Conservation (phyloP, 108 stramenopile genomes). For the Fragilaria radians region DNA sequence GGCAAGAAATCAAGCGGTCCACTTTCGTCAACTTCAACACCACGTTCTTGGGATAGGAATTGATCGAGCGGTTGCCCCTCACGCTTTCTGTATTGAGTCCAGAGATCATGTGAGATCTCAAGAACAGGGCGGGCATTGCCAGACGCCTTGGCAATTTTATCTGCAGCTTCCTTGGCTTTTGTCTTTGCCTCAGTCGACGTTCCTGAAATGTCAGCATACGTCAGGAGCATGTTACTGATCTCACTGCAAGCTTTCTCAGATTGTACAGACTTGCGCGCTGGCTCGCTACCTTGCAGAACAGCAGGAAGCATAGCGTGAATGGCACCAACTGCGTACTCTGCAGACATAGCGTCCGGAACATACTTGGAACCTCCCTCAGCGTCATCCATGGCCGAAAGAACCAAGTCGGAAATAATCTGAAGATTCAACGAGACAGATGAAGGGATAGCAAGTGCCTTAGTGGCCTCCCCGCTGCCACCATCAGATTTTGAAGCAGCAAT, state of each 20-base stretch:
- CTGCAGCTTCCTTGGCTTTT: conserved; percentile 56
- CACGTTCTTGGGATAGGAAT: conserved; percentile 79
- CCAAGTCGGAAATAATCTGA: conserved; percentile 83
- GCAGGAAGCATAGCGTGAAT: conserved; percentile 79
- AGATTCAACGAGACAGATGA: conserved; percentile 76
- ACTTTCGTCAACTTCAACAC: conserved; percentile 83
- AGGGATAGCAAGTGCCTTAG: conserved; percentile 81
- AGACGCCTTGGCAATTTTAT: conserved; percentile 61
- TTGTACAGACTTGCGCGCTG: conserved; percentile 74
- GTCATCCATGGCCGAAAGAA: conserved; percentile 85
- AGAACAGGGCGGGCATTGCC: conserved; percentile 73
- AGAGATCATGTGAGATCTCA: conserved; percentile 79
- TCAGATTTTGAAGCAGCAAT: conserved; percentile 53
- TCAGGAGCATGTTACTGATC: conserved; percentile 70
- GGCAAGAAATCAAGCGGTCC: conserved; percentile 89
- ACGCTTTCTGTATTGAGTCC: conserved; percentile 89
- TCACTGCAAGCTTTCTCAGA: conserved; percentile 78
- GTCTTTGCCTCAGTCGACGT: conserved; percentile 65
- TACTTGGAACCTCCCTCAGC: conserved; percentile 87
- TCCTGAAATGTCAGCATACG: conserved; percentile 74
- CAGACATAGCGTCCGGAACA: conserved; percentile 81
- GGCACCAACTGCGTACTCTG: conserved; percentile 73
- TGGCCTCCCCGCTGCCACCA: conserved; percentile 43
- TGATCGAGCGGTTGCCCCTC: conserved; percentile 88
- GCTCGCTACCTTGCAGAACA: conserved; percentile 73